phyloP scores from a whole-genome alignment of 768 basidiomycete species.

The Xerocomus spinulosus region DNA sequence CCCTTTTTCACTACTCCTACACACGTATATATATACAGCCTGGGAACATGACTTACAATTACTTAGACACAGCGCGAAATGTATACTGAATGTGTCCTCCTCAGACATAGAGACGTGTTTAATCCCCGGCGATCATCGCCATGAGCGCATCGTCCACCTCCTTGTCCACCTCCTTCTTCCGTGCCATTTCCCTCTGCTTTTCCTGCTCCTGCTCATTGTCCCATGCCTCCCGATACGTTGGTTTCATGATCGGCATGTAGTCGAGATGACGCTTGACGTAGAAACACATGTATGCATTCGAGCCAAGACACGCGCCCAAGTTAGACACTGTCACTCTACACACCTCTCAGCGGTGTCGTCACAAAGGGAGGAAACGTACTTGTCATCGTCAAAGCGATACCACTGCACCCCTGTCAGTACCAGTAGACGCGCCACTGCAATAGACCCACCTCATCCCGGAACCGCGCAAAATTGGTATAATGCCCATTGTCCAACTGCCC shows the following conservation, averaged over 20 bases:
- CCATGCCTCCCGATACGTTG: slow-evolving; percentile 61
- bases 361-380: slow-evolving; percentile 42
- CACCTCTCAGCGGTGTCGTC: not conserved
- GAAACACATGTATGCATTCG: slow-evolving; percentile 91
- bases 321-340: slow-evolving; percentile 67
- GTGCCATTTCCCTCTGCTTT: slow-evolving; percentile 47
- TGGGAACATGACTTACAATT: not conserved
- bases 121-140: slow-evolving; percentile 36
- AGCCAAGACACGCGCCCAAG: slow-evolving; percentile 61
- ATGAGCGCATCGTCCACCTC: slow-evolving; percentile 66
- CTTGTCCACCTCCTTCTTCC: slow-evolving; percentile 56
- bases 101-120: not conserved
- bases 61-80: not conserved
- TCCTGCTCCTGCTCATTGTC: slow-evolving; percentile 61
- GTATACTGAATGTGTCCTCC: not conserved
- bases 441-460: slow-evolving; percentile 73
- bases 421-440: not conserved
- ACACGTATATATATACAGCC: slow-evolving; percentile 2
- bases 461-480: slow-evolving; percentile 84
- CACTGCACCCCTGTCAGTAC: slow-evolving; percentile 45
- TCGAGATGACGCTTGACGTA: slow-evolving; percentile 89
- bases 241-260: slow-evolving; percentile 67
- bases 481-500: slow-evolving; percentile 94
- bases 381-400: slow-evolving; percentile 95
- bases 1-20: slow-evolving; percentile 3